phyloP scores from a whole-genome alignment of 345 rosid species.

The Gossypium longicalyx region DNA sequence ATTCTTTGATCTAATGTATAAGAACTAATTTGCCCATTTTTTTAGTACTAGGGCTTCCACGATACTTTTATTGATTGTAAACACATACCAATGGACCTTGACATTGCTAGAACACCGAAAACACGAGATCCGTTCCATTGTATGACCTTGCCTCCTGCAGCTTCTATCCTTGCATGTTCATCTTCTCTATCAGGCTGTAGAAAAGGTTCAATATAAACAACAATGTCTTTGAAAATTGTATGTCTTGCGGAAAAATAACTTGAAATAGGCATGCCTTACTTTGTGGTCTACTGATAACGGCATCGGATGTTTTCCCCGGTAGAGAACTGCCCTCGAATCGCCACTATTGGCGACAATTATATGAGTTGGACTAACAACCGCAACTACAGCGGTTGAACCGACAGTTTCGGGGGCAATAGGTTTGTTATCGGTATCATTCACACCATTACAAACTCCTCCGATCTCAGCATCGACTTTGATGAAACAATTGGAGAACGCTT shows the following conservation, averaged over 20 bases:
- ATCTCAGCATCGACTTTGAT: constrained; percentile 60
- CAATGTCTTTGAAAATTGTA: background rate
- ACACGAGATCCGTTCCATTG: constrained; percentile 8
- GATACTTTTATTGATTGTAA: background rate
- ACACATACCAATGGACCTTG: constrained; percentile 65
- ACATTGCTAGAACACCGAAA: constrained; percentile 80
- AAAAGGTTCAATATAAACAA: background rate
- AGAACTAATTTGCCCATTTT: too few relatives aligned
- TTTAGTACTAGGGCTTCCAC: too few relatives aligned
- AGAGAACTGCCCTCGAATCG: constrained; percentile 82
- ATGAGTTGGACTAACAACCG: constrained; percentile 47
- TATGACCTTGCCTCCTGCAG: constrained; percentile 51
- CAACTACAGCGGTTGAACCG: constrained; percentile 88
- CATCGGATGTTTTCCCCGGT: constrained; percentile 52
- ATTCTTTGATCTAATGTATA: too few relatives aligned
- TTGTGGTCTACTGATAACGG: constrained; percentile 70
- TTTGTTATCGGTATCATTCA: constrained; percentile 9
- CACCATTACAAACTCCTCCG: constrained; percentile 12
- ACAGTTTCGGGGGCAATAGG: constrained; percentile 61
- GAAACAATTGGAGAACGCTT: constrained; percentile 54
- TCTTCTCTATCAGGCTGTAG: constrained; percentile 80
- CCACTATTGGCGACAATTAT: constrained; percentile 70
- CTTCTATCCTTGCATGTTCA: constrained; percentile 77
- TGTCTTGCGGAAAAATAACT: background rate
- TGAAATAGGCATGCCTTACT: constrained; percentile 27